Evolutionary conservation across 108 stramenopile species (phyloP).

Genomic region (Mediolabrus comicus): DNA sequence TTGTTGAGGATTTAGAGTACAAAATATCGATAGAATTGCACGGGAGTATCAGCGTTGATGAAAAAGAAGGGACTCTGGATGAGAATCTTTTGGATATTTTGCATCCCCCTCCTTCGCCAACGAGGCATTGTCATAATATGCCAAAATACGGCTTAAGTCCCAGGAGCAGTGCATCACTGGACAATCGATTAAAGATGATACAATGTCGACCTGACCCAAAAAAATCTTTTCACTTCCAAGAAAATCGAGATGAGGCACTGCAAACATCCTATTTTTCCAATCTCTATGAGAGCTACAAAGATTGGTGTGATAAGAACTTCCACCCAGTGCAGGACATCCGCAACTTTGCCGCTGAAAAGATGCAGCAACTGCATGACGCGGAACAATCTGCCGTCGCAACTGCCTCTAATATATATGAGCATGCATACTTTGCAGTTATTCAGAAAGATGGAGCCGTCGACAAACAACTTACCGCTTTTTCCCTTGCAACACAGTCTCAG

Average conservation of each 20-base stretch:
- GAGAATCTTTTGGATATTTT: not conserved
- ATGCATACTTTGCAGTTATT: conserved; percentile 69
- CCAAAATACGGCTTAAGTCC: conserved; percentile 8
- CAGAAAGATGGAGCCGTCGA: conserved; percentile 73
- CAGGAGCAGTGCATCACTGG: not conserved
- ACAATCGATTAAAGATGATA: conserved; percentile 14
- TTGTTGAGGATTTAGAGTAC: conserved; percentile 72
- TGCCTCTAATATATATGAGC: conserved; percentile 50
- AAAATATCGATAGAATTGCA: conserved; percentile 61
- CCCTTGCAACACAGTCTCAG: conserved; percentile 67
- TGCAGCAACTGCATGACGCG: conserved; percentile 55
- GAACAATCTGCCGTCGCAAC: conserved; percentile 69
- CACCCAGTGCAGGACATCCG: conserved; percentile 72
- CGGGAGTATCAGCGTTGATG: conserved; percentile 34
- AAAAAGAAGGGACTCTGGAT: not conserved
- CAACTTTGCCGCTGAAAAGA: conserved; percentile 63
- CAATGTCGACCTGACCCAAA: conserved; percentile 35
- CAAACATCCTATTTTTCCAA: conserved; percentile 73
- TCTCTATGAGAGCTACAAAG: conserved; percentile 75
- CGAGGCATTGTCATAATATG: conserved; percentile 14
- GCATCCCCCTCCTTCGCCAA: conserved; percentile 14
- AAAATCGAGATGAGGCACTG: conserved; percentile 51
- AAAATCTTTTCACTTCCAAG: conserved; percentile 59
- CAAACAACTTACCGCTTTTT: conserved; percentile 67
- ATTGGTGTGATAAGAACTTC: conserved; percentile 62